Evolutionary conservation across 768 basidiomycete species (phyloP), one percentile per base, ranked within the genome.

Genomic region (Phanerodontia chrysosporium): DNA sequence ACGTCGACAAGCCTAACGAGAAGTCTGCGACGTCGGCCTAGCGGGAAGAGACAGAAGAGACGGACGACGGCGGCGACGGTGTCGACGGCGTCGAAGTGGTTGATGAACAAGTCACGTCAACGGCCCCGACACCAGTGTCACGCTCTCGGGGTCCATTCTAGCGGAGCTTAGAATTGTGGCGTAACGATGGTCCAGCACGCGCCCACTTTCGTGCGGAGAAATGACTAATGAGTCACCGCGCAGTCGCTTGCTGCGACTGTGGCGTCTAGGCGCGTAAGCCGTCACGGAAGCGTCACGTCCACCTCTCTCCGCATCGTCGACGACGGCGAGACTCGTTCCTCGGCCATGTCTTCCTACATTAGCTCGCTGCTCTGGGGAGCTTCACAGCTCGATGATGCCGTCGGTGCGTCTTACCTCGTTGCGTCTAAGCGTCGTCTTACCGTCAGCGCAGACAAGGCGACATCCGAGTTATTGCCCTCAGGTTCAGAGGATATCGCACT

Each of bases 401-500:
- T 93, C 58, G 91, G 91, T 92, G 65, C 70, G 86, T 71, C 22
- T n/a, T 35, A 29, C 54, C 32, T 16, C 21, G 14, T 6, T 61
- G 45, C 12, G 21, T 8, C 56, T 51, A 28, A 8, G 6, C 4
- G 10, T 58, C 36, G 39, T n/a, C 13, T 21, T 21, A 49, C 44
- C 13, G 42, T 30, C 14, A 10, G 14, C 56, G 21, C 72, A 96
- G 94, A 95, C 78, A 94, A 91, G 75, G 91, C 92, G n/a, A 97
- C 95, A 16, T 94, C 93, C 3, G 92, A 95, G 72, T 79, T 93
- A 25, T 74, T 93, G 55, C 92, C 94, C 39, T 80, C 84, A 49
- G 90, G 89, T 27, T 76, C 84, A 54, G 92, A 95, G 70, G 93
- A 98, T 72, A 94, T 98, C 39, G 92, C 94, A 9, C 80, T 94